phyloP scores from a whole-genome alignment of 148 eudicot genomes.

The Salicornia ramosissima region DNA sequence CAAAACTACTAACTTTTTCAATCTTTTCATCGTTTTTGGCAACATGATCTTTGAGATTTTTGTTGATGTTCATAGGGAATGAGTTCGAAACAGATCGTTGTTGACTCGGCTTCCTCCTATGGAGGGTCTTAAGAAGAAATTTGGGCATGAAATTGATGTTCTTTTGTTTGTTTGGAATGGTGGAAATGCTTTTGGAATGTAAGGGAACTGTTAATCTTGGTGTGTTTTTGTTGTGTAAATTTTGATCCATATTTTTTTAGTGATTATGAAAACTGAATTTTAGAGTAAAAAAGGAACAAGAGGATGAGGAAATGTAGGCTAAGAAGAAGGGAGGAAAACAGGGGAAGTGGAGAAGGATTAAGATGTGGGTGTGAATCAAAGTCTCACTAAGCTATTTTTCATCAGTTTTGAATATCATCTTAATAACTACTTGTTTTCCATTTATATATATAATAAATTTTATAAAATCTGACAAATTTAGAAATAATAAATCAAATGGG shows the following conservation, averaged over 20 bases:
- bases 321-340: constrained; percentile 2
- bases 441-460: background rate
- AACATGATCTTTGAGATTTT: background rate
- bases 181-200: constrained; percentile 21
- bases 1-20: constrained; percentile 6
- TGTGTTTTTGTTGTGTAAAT: constrained; percentile 8
- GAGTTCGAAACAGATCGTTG: constrained; percentile 6
- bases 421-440: background rate
- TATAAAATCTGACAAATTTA: too few relatives aligned
- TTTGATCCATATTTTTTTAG: constrained; percentile 7
- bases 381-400: constrained; percentile 4
- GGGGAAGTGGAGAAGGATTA: constrained; percentile 15
- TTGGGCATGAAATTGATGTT: constrained; percentile 31
- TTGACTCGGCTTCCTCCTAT: constrained; percentile 19
- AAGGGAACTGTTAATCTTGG: background rate
- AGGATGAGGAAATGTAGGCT: constrained; percentile 4
- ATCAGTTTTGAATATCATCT: background rate
- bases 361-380: constrained; percentile 16
- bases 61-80: background rate
- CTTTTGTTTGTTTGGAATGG: constrained; percentile 15
- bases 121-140: constrained; percentile 30
- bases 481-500: too few relatives aligned
- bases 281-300: too few relatives aligned
- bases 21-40: background rate
- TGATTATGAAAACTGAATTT: background rate